These are phyloP conservation scores for Macadamia integrifolia DNA, from an alignment of 164 flowering plant species.

Conservation along the genomic window DNA sequence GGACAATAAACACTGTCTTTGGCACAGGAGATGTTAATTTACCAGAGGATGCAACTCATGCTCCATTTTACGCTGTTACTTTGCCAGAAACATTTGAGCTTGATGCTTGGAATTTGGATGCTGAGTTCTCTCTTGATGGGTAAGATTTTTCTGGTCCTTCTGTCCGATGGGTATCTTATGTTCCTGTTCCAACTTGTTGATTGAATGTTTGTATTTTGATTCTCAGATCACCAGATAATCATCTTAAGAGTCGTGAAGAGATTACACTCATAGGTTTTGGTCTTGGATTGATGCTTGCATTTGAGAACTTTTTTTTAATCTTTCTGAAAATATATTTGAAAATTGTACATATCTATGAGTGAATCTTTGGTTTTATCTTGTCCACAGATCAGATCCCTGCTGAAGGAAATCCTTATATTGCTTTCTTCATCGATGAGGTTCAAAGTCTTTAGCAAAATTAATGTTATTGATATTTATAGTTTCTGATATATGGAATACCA, in stretches of 20 bases:
- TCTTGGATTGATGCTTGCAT: neutral
- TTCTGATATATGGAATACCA: neutral
- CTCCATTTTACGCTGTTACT: constrained; percentile 68
- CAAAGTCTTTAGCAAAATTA: neutral
- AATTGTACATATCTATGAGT: neutral
- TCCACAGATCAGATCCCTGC: constrained; percentile 51
- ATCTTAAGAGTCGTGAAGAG: constrained; percentile 55
- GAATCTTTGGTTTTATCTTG: neutral
- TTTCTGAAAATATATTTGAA: too few relatives aligned
- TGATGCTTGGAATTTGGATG: constrained; percentile 40
- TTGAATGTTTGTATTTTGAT: constrained; percentile 4
- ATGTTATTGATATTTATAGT: constrained; percentile 1
- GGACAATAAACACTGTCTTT: constrained; percentile 38
- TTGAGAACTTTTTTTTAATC: neutral
- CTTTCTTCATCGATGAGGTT: constrained; percentile 62
- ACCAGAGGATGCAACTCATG: constrained; percentile 58
- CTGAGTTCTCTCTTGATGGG: constrained; percentile 22
- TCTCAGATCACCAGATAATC: constrained; percentile 47
- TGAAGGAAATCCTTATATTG: constrained; percentile 47
- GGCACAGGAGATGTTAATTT: constrained; percentile 36
- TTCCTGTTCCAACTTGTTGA: neutral
- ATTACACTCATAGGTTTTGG: constrained; percentile 68
- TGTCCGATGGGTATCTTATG: neutral
- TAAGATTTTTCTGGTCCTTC: constrained; percentile 13
- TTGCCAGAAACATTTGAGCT: constrained; percentile 62